phyloP scores from a whole-genome alignment of 225 moss, liverwort and hornwort species.

The Marchantia paleacea region DNA sequence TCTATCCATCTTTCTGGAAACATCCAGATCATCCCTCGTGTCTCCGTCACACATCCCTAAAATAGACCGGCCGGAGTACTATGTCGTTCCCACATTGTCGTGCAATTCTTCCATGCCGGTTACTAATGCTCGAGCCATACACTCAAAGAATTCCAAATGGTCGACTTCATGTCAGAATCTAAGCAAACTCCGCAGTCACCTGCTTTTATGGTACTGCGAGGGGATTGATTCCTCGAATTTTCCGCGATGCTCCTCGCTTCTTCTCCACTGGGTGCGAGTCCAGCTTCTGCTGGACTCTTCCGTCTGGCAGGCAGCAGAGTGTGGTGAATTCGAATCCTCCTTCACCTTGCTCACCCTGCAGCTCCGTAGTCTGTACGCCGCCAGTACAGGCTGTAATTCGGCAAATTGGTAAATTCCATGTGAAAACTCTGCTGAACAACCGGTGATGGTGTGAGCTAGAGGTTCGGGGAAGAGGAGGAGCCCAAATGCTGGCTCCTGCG shows the following conservation, averaged over 20 bases:
- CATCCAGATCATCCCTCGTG: too few relatives aligned
- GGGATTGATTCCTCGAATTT: background rate
- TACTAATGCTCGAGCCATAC: background rate
- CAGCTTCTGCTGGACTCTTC: background rate
- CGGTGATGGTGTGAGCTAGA: background rate
- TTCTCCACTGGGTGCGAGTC: background rate
- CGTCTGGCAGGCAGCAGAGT: background rate
- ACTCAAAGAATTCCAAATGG: background rate
- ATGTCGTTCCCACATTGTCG: background rate
- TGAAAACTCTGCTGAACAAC: background rate
- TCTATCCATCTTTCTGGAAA: background rate
- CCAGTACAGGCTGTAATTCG: background rate
- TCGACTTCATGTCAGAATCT: background rate
- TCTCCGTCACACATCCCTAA: background rate
- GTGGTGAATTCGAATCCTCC: background rate
- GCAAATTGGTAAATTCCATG: background rate
- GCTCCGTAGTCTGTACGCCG: background rate
- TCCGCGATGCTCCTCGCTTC: background rate
- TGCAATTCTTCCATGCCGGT: background rate
- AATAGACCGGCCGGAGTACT: background rate
- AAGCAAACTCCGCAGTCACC: background rate
- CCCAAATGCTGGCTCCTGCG: background rate
- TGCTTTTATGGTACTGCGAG: background rate
- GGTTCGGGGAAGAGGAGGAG: background rate
- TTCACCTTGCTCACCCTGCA: slow-evolving; percentile 4